Conservation (phyloP, 305 asterid species). For the Fraxinus xanthoxyloides region DNA sequence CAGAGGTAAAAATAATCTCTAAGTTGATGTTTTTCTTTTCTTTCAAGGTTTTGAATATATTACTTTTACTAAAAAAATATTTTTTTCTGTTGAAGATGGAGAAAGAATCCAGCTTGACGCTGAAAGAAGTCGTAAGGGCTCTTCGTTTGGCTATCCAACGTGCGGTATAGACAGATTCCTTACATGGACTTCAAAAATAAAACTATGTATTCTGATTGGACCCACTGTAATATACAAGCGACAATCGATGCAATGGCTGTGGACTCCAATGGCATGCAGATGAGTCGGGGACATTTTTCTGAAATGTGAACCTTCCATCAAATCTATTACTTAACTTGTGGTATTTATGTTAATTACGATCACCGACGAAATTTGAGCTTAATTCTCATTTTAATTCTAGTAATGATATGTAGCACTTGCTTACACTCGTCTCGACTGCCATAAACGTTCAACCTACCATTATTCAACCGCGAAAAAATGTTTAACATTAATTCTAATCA, state of each 20-base stretch:
- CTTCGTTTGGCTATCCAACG: constrained; percentile 33
- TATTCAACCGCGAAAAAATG: no score
- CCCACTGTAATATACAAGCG: background rate
- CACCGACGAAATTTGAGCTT: background rate
- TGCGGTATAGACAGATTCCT: background rate
- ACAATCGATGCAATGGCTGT: background rate
- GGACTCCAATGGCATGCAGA: background rate
- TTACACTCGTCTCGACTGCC: background rate
- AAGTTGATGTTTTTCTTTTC: background rate
- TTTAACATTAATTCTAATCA: background rate
- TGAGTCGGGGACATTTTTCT: background rate
- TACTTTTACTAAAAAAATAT: background rate
- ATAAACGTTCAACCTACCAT: background rate
- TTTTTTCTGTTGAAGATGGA: constrained; percentile 30
- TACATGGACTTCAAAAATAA: background rate
- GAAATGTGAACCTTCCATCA: background rate
- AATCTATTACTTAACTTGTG: background rate
- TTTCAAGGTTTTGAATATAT: background rate
- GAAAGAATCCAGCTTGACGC: constrained; percentile 35
- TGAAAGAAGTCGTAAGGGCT: constrained; percentile 28
- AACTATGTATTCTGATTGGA: background rate
- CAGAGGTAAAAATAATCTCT: constrained; percentile 21
- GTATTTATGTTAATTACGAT: background rate
- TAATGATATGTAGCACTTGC: background rate
- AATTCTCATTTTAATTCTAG: background rate